Conservation (phyloP, 768 basidiomycete species). For the Rhodotorula graminis region DNA sequence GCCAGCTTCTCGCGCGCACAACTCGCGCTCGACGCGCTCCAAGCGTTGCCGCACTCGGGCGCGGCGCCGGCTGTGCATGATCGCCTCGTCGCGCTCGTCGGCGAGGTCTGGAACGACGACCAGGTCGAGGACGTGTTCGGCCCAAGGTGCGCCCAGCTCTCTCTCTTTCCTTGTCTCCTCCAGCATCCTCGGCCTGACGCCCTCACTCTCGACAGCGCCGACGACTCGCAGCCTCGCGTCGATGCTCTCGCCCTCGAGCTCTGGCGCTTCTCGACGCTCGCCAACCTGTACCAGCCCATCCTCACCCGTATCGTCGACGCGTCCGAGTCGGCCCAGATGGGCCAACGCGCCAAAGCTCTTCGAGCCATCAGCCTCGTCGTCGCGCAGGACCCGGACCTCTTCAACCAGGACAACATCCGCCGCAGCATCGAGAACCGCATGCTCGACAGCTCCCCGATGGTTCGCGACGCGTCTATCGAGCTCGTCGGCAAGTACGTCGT, state of each 20-base stretch:
- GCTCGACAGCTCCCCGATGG: conserved; percentile 83
- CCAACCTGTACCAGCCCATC: conserved; percentile 76
- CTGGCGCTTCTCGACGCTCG: conserved; percentile 68
- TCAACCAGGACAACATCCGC: conserved; percentile 72
- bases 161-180: neutral
- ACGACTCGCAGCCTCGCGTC: conserved; percentile 65
- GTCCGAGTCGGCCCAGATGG: conserved; percentile 78
- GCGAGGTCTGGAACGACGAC: conserved; percentile 8
- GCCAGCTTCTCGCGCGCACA: neutral
- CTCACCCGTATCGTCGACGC: conserved; percentile 70
- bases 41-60: neutral
- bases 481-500: conserved; percentile 96
- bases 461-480: conserved; percentile 94
- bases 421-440: conserved; percentile 83
- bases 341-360: conserved; percentile 89
- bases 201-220: conserved; percentile 52
- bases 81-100: neutral
- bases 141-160: conserved; percentile 9
- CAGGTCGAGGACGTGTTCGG: conserved; percentile 35
- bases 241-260: conserved; percentile 71
- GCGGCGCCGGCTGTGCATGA: neutral
- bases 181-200: neutral
- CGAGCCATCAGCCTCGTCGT: conserved; percentile 84
- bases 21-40: conserved; percentile 2
- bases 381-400: conserved; percentile 76